Base-by-base conservation (phyloP, 2,329 filamentous ascomycete genomes). In the Cytospora piceicola region DNA sequence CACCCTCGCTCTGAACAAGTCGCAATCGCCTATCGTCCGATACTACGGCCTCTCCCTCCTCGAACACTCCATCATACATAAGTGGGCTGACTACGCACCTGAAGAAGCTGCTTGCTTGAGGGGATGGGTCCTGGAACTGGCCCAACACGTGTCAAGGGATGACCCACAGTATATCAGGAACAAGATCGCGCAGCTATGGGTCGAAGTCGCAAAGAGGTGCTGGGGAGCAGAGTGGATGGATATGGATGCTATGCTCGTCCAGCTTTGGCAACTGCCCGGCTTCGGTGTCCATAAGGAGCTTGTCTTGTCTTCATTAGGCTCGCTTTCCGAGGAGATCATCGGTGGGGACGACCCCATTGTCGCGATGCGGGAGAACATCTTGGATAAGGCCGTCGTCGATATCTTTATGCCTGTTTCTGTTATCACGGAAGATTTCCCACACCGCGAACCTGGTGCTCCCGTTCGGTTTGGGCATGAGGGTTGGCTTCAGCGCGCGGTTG, bases 151-250 rank as follows among this genome's bases (percentile, higher is more conserved):
- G 53, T 83, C 86, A 6, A 84, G 85, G 55, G 84, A 88, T 24
- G 94, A 98, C 74, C 92, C 93, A 3, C 77, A 85, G 36, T 99
- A 94, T 75, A 81, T 97, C 70, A 86, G 94, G 71, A 98, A 96
- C 82, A 99, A 99, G 80, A 90, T 95, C 39, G 93, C 92, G 32
- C 91, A 96, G 78, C 80, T 99, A 68, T 99, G 95, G 95, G 92
- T 94, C 9, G 95, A 98, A 77, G 83, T 97, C 61, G 93, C 94
- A 51, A 98, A 98, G 81, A 87, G 94, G 72, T 91, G 88, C 74
- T 99, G 95, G 95, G 92, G 85, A n/a, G 83, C 87, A 36, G 91
- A 95, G 68, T 99, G 96, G 95, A 88, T 91, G 81, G 89, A 96
- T 74, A 97, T 99, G 94, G 96, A 99, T 76, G 80, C 88, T 69